phyloP scores from a whole-genome alignment of 768 basidiomycete genomes.

The Candolleomyces efflorescens region DNA sequence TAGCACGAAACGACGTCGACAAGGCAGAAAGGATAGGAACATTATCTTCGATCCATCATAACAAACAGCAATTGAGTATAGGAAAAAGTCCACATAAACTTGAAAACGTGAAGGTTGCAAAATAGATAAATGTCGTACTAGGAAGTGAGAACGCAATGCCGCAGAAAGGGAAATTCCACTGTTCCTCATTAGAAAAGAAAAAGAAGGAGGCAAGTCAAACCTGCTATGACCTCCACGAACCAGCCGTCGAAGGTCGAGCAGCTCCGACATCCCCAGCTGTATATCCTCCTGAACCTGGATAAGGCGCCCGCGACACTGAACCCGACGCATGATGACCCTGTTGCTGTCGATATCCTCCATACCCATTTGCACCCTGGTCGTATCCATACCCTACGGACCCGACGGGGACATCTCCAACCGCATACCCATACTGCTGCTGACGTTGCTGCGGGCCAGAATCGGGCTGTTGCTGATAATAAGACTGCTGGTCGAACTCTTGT shows the following conservation, averaged over 20 bases:
- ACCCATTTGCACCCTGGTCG: constrained; percentile 1
- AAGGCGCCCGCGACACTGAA: not conserved
- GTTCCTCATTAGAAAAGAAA: too few relatives aligned
- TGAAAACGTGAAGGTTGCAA: too few relatives aligned
- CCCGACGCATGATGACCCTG: not conserved
- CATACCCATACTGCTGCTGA: not conserved
- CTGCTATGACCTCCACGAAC: constrained; percentile 5
- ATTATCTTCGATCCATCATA: too few relatives aligned
- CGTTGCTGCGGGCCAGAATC: not conserved
- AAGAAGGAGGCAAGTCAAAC: too few relatives aligned
- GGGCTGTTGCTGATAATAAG: constrained; percentile 4
- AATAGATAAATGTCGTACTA: too few relatives aligned
- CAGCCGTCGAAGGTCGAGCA: not conserved
- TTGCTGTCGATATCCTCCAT: not conserved
- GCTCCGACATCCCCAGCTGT: not conserved
- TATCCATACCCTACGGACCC: constrained; percentile 1
- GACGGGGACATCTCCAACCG: not conserved
- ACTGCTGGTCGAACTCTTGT: constrained; percentile 1
- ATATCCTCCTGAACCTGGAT: not conserved
- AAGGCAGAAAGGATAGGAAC: too few relatives aligned
- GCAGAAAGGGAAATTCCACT: too few relatives aligned
- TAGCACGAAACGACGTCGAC: too few relatives aligned
- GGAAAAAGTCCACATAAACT: too few relatives aligned
- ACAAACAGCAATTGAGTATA: too few relatives aligned
- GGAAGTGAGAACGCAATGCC: too few relatives aligned